phyloP scores from a whole-genome alignment of 352 stramenopile species.

The Pythium rishiriense region DNA sequence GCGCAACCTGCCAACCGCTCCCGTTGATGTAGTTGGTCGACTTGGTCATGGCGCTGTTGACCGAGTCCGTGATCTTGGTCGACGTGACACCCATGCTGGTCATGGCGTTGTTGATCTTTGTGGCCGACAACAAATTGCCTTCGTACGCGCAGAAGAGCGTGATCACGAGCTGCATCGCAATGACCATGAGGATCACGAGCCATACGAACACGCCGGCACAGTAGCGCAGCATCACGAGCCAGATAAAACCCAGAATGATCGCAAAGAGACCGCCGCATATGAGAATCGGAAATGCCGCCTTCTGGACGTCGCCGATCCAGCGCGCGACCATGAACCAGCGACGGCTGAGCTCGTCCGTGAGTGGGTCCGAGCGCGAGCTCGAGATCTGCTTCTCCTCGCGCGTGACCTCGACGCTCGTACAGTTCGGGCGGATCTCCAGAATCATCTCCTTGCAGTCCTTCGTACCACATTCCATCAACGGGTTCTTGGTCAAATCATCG shows the following conservation, averaged over 20 bases:
- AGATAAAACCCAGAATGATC: conserved; percentile 68
- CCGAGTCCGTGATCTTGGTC: conserved; percentile 15
- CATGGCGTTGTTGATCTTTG: conserved; percentile 51
- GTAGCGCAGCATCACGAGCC: conserved; percentile 73
- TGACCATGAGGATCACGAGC: conserved; percentile 67
- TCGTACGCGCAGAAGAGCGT: conserved; percentile 82
- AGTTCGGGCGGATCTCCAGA: conserved; percentile 39
- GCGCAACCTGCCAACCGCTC: conserved; percentile 40
- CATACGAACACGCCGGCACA: conserved; percentile 81
- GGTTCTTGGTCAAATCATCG: conserved; percentile 42
- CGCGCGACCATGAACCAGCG: conserved; percentile 71
- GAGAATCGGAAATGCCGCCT: conserved; percentile 73
- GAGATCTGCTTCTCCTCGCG: conserved; percentile 46
- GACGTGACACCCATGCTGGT: conserved; percentile 48
- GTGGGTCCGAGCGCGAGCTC: conserved; percentile 42
- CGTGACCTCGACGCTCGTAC: conserved; percentile 51
- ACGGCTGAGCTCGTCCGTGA: conserved; percentile 61
- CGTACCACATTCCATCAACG: conserved; percentile 52
- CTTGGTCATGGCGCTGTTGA: conserved; percentile 35
- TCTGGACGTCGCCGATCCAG: conserved; percentile 79
- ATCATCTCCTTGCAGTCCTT: conserved; percentile 49
- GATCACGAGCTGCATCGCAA: conserved; percentile 63
- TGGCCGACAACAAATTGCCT: conserved; percentile 56
- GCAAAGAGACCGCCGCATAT: conserved; percentile 72
- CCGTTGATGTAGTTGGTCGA: conserved; percentile 60